Evolutionary conservation across 2,329 filamentous ascomycete species (phyloP).

Genomic region (Fulvia fulva): DNA sequence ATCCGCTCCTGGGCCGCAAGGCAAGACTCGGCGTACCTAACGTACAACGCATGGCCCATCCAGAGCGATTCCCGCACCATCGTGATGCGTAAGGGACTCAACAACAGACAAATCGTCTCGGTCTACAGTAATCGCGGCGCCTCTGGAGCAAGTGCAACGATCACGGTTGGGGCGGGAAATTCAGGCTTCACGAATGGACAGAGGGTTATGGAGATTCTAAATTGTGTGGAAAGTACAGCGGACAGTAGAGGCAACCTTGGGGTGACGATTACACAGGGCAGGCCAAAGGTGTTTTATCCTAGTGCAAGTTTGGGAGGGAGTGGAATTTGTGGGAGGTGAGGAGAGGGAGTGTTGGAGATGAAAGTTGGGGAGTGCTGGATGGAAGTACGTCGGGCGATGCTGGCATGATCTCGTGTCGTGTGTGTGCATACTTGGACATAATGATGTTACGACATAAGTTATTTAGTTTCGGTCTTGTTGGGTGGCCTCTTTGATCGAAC

Average conservation of each 20-base stretch:
- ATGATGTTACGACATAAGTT: neutral
- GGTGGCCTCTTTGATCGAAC: no score
- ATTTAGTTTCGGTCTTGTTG: neutral
- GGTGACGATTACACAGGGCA: slow-evolving; percentile 9
- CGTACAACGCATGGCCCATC: slow-evolving; percentile 37
- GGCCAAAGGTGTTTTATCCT: slow-evolving; percentile 18
- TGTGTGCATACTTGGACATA: neutral
- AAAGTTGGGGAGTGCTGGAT: no score
- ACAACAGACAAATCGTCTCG: slow-evolving; percentile 35
- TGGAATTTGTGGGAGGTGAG: slow-evolving; percentile 20
- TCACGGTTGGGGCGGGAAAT: slow-evolving; percentile 28
- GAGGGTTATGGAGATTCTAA: slow-evolving; percentile 39
- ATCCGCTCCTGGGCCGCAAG: slow-evolving; percentile 45
- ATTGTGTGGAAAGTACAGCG: slow-evolving; percentile 43
- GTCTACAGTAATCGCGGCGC: slow-evolving; percentile 29
- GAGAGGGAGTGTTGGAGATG: no score
- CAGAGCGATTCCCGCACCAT: slow-evolving; percentile 39
- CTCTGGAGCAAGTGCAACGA: slow-evolving; percentile 20
- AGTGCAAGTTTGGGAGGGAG: slow-evolving; percentile 12
- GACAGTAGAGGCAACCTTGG: slow-evolving; percentile 42
- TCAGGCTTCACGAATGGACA: slow-evolving; percentile 25
- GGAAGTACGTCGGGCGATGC: no score
- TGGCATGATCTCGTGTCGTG: no score
- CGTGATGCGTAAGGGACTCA: slow-evolving; percentile 42
- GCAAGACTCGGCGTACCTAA: slow-evolving; percentile 36